Percentiles rank a stretch among this genome's conserved stretches.
Conservation (phyloP, 768 basidiomycete genomes). For the Gloeophyllum trabeum region DNA sequence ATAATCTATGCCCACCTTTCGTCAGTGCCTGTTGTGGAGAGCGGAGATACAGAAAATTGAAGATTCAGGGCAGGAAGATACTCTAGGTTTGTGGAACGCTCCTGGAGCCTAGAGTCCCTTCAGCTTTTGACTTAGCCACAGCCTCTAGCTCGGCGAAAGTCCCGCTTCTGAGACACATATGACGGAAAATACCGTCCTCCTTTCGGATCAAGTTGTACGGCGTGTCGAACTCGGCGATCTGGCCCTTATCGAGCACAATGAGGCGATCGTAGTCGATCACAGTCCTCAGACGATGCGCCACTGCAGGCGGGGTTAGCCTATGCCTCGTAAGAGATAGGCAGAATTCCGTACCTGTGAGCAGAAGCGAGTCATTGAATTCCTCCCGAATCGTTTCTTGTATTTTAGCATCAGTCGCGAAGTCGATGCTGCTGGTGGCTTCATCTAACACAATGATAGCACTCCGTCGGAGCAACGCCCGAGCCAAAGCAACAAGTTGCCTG, state of each 20-base stretch:
- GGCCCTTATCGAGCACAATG: constrained; percentile 68
- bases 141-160: constrained; percentile 49
- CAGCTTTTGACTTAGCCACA: constrained; percentile 34
- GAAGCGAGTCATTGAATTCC: constrained; percentile 66
- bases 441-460: constrained; percentile 71
- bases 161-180: constrained; percentile 52
- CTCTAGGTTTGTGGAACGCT: no score
- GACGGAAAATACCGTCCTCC: constrained; percentile 35
- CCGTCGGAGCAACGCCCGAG: constrained; percentile 61
- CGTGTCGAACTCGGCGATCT: constrained; percentile 36
- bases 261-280: constrained; percentile 76
- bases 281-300: constrained; percentile 67
- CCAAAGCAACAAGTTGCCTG: constrained; percentile 60
- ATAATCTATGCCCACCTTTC: no score
- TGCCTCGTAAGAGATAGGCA: constrained; percentile 6
- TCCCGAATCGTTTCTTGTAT: constrained; percentile 83
- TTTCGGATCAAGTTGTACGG: constrained; percentile 35
- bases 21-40: no score
- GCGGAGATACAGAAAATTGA: no score
- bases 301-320: constrained; percentile 18
- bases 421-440: constrained; percentile 80
- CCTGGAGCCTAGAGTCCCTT: no score
- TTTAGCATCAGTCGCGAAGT: constrained; percentile 81
- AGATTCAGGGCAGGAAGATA: no score
- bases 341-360: constrained; percentile 54